These are phyloP conservation scores for Saccharum hybrid DNA, from an alignment of 202 grass and related monocot species.

Conservation along the genomic window DNA sequence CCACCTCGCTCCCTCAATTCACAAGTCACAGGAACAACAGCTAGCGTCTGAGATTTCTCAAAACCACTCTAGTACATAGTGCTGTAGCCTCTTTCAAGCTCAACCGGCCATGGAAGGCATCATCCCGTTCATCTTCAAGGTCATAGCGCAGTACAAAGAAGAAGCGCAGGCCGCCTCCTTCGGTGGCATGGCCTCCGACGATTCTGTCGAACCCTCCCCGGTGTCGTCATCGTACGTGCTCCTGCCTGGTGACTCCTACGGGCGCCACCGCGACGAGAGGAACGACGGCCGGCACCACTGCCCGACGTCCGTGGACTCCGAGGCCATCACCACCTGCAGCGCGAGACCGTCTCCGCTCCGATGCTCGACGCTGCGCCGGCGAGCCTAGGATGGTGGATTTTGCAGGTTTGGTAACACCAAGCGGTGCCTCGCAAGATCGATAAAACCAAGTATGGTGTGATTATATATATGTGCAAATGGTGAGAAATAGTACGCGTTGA, in stretches of 20 bases:
- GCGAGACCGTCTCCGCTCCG: conserved; percentile 33
- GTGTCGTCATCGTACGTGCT: conserved; percentile 49
- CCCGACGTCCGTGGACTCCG: neutral
- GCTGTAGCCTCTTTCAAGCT: neutral
- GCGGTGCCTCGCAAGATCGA: neutral
- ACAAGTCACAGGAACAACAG: neutral
- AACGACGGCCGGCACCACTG: conserved; percentile 17
- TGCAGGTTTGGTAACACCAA: neutral
- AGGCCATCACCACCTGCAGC: conserved; percentile 24
- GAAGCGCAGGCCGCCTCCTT: conserved; percentile 39
- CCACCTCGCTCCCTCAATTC: neutral
- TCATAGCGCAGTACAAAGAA: conserved; percentile 56
- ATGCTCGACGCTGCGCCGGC: conserved; percentile 47
- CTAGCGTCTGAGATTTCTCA: conserved; percentile 33
- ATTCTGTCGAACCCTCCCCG: conserved; percentile 14
- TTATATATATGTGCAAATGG: neutral
- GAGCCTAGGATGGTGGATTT: conserved; percentile 11
- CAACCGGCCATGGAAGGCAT: conserved; percentile 59
- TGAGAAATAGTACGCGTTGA: neutral
- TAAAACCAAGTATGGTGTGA: neutral
- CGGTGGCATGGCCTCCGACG: conserved; percentile 33
- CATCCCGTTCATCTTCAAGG: conserved; percentile 76
- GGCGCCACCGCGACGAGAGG: conserved; percentile 22
- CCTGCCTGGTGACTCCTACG: conserved; percentile 51
- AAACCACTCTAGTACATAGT: neutral